Base-by-base conservation (phyloP, 129 eudicot species). In the Dittrichia graveolens region DNA sequence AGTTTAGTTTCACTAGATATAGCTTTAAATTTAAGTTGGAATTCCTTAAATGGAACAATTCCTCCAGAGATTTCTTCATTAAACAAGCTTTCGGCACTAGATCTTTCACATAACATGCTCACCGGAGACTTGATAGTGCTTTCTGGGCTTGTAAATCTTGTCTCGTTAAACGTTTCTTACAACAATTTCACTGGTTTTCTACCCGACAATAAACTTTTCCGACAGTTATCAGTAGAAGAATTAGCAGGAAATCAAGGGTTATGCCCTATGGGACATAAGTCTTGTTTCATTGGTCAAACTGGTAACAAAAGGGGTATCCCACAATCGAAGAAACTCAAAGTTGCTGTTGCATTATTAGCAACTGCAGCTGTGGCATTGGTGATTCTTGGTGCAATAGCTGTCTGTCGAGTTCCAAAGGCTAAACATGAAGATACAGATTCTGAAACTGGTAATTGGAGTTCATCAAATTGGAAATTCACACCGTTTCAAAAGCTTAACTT, bases 401-500 rank as follows among this genome's bases (percentile, higher is more conserved):
- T 90, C 75, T 78, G 73, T 6, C 77, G 87, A 24, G 87, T 85
- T 9, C 83, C 81, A 9, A 89, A 74, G 64, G 53, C 55, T 53
- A 79, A 74, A 18, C 55, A 78, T 13, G 83, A 81, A 49, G 91
- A 85, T 31, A 81, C 55, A n/a, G 90, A 93, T 56, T 87, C 95
- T 7, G 96, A 90, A 77, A 60, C 75, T 56, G 95, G 96, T 48
- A 75, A 78, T 31, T 85, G 84, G 74, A 84, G 77, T 52, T 69
- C 84, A 12, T 83, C 79, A 41, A 78, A 85, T 62, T 93, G 96
- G 98, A 83, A 87, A 45, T 81, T 95, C 61, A 90, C 91, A 13
- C 97, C 99, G 4, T 95, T 95, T 81, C 99, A 95, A 79, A 94
- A 88, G 82, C 91, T 90, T 18, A 86, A 73, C 67, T 94, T 94